Base-by-base conservation (phyloP, 495 filamentous ascomycete genomes). In the Penicillium crystallinum region DNA sequence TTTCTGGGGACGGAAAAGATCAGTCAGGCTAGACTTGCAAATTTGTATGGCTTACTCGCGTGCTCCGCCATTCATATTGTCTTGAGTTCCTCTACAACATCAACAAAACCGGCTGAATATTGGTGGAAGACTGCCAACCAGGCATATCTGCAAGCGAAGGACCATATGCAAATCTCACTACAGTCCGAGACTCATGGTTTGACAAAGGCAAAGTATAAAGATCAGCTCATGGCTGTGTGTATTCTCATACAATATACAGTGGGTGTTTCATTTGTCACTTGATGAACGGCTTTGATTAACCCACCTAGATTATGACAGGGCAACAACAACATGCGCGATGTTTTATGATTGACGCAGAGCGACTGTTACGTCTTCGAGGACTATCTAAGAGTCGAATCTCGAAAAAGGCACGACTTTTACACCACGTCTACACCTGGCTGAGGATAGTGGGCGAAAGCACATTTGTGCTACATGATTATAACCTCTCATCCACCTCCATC, bases 201-300 rank as follows among this genome's bases (percentile, higher is more conserved):
- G 9, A 72, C 67, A 34, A 65, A 64, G 36, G 65, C 67, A 17
- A 72, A 72, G 45, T 72, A 70, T 23, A 72, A 72, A 46, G 69
- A 72, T n/a, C 69, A 72, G 34, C 39, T 72, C 25, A 72, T 72
- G 69, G 67, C 69, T 7, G 57, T 63, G 3, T 67, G 59, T 21
- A 64, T 59, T 18, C 41, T 72, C 38, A 65, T 62, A 6, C 59
- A 66, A 33, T 70, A 61, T 49, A 63, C 69, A 2, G 69, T 72
- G 52, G 53, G 60, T 12, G 3, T 19, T 22, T 12, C 31, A 3
- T 39, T 8, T 29, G 2, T 27, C 3, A 2, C 9, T 6, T 2
- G 35, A 37, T 17, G 12, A 18, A n/a, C n/a, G n/a, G n/a, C n/a
- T n/a, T 21, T 43, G 25, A 29, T 49, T 58, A 21, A 59, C 18